Conservation (phyloP, 202 grass and related monocot genomes). For the Panicum hallii region DNA sequence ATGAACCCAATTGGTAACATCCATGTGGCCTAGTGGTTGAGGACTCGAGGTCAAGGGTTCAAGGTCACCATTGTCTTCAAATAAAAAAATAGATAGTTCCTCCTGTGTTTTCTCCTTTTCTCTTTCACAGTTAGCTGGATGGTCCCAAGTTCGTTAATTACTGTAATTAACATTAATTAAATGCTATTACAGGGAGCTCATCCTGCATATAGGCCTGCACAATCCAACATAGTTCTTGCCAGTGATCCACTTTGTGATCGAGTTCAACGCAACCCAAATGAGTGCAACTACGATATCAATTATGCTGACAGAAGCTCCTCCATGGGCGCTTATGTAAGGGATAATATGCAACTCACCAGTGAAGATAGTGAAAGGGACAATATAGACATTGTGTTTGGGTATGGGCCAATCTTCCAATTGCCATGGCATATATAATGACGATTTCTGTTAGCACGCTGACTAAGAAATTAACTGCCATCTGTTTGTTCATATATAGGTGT, state of each 20-base stretch:
- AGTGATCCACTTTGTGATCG: conserved; percentile 64
- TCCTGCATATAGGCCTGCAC: conserved; percentile 68
- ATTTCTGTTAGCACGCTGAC: neutral
- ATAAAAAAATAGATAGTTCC: neutral
- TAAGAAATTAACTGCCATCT: conserved; percentile 32
- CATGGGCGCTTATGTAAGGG: conserved; percentile 67
- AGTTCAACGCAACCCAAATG: conserved; percentile 64
- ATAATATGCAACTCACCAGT: conserved; percentile 64
- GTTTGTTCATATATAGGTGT: conserved; percentile 53
- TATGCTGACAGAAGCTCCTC: conserved; percentile 83
- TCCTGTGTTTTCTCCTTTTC: neutral
- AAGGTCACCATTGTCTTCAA: neutral
- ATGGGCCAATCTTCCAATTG: conserved; percentile 18
- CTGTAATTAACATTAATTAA: conserved; percentile 13
- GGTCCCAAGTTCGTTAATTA: neutral
- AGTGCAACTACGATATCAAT: conserved; percentile 85
- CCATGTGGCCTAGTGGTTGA: conserved; percentile 18
- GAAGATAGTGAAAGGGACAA: conserved; percentile 57
- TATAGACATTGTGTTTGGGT: conserved; percentile 80
- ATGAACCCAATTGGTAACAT: neutral
- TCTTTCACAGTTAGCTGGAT: neutral
- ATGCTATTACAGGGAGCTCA: conserved; percentile 69
- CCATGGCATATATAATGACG: conserved; percentile 22
- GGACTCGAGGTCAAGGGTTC: neutral
- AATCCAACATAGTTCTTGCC: conserved; percentile 54